A percentile compares a stretch with the other conserved stretches of the same genome.
These are phyloP conservation scores for Starmerella scarabaei DNA, from an alignment of 805 yeast species.

Conservation along the genomic window DNA sequence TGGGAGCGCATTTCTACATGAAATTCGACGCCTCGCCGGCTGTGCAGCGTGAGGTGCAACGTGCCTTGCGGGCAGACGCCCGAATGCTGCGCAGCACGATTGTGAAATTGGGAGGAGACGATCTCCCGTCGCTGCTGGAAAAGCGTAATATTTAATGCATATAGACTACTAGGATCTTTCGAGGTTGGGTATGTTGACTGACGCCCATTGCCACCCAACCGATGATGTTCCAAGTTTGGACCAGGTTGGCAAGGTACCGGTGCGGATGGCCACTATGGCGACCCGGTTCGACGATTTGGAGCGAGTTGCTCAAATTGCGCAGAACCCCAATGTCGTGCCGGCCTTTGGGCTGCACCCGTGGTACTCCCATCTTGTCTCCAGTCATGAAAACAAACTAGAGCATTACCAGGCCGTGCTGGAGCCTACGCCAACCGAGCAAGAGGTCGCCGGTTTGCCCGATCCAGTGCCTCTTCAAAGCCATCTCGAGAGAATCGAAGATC, in stretches of 20 bases:
- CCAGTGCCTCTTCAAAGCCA: constrained; percentile 39
- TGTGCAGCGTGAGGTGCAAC: constrained; percentile 72
- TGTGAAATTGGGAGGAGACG: constrained; percentile 34
- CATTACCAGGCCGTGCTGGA: constrained; percentile 49
- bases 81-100: constrained; percentile 73
- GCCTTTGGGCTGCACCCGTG: constrained; percentile 73
- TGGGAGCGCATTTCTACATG: constrained; percentile 79
- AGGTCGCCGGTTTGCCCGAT: constrained; percentile 35
- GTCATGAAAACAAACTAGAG: constrained; percentile 12
- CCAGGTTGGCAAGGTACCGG: constrained; percentile 12
- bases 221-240: constrained; percentile 23
- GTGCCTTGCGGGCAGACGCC: constrained; percentile 77
- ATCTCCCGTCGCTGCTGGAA: constrained; percentile 17
- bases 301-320: constrained; percentile 24
- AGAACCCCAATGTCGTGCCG: constrained; percentile 25
- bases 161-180: background rate
- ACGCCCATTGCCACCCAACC: constrained; percentile 33
- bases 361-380: constrained; percentile 57
- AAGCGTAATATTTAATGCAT: constrained; percentile 1
- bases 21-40: constrained; percentile 75
- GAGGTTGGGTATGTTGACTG: constrained; percentile 20
- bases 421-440: constrained; percentile 29
- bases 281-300: constrained; percentile 28
- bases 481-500: constrained; percentile 26
- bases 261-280: constrained; percentile 27